Conservation (phyloP, 2,329 filamentous ascomycete species). For the Cladobotryum protrusum region DNA sequence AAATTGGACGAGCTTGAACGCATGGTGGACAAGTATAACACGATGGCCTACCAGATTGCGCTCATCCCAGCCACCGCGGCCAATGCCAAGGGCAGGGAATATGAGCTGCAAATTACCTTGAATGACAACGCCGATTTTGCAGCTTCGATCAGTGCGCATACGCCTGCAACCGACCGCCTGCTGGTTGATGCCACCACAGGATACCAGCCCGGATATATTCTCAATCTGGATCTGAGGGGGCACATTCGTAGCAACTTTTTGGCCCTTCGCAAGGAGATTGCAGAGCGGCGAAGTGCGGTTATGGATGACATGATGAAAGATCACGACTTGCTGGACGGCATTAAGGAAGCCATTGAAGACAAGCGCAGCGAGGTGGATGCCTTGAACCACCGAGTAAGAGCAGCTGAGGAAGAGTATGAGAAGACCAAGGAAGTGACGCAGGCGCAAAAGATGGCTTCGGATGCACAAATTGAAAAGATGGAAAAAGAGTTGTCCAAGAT, state of each 20-base stretch:
- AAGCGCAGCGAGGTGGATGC: slow-evolving; percentile 90
- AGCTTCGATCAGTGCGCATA: slow-evolving; percentile 29
- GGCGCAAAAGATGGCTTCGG: slow-evolving; percentile 80
- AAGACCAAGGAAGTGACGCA: slow-evolving; percentile 81
- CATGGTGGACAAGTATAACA: slow-evolving; percentile 86
- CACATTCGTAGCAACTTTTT: slow-evolving; percentile 74
- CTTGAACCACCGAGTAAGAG: slow-evolving; percentile 78
- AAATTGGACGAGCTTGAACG: slow-evolving; percentile 91
- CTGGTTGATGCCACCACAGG: slow-evolving; percentile 76
- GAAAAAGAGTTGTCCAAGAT: slow-evolving; percentile 96
- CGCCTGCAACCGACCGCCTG: slow-evolving; percentile 60
- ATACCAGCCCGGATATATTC: slow-evolving; percentile 81
- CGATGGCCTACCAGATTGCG: slow-evolving; percentile 85
- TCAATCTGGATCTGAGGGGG: slow-evolving; percentile 83
- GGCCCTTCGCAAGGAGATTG: slow-evolving; percentile 78
- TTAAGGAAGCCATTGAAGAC: slow-evolving; percentile 95
- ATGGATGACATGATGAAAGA: slow-evolving; percentile 92
- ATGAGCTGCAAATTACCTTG: slow-evolving; percentile 77
- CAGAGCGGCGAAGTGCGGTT: slow-evolving; percentile 74
- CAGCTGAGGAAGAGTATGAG: slow-evolving; percentile 89
- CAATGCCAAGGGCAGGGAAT: slow-evolving; percentile 80
- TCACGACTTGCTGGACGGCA: slow-evolving; percentile 85
- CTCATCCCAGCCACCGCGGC: slow-evolving; percentile 78
- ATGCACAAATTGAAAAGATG: slow-evolving; percentile 96
- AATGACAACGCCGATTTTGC: slow-evolving; percentile 74